phyloP scores from a whole-genome alignment of 179 eudicot genomes.

The Heliamphora pulchella region DNA sequence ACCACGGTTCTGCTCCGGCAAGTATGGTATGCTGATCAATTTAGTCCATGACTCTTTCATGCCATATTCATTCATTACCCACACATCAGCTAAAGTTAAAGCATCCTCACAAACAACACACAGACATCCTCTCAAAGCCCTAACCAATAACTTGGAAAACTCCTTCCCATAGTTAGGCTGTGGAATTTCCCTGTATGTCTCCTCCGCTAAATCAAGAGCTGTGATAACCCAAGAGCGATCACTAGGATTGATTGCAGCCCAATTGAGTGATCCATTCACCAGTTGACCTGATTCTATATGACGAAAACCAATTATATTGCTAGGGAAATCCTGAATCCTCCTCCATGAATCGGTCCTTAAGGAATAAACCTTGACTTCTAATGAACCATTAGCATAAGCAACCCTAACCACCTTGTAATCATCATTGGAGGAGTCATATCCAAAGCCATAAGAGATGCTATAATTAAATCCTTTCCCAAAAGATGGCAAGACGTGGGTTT shows the following conservation, averaged over 20 bases:
- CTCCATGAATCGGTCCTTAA: neutral
- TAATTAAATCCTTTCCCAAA: neutral
- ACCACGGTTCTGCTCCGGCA: neutral
- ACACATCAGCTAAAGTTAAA: neutral
- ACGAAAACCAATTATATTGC: neutral
- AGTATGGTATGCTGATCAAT: neutral
- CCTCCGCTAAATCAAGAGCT: neutral
- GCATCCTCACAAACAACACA: neutral
- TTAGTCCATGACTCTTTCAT: conserved; percentile 7
- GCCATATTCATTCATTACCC: conserved; percentile 14
- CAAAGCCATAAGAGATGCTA: conserved; percentile 3
- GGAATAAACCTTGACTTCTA: neutral
- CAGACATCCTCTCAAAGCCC: neutral
- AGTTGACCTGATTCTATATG: neutral
- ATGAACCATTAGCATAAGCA: neutral
- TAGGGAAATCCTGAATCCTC: conserved; percentile 6
- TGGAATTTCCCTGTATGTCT: neutral
- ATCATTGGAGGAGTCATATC: conserved; percentile 7
- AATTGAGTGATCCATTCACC: conserved; percentile 10
- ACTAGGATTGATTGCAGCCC: neutral
- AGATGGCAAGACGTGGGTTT: neutral
- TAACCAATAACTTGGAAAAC: neutral
- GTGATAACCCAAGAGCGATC: neutral
- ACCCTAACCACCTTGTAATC: conserved; percentile 9
- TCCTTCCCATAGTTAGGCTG: neutral